A percentile compares a stretch with the other conserved stretches of the same genome.
Evolutionary conservation across 495 filamentous ascomycete species (phyloP).

Genomic region (Annulohypoxylon maeteangense): DNA sequence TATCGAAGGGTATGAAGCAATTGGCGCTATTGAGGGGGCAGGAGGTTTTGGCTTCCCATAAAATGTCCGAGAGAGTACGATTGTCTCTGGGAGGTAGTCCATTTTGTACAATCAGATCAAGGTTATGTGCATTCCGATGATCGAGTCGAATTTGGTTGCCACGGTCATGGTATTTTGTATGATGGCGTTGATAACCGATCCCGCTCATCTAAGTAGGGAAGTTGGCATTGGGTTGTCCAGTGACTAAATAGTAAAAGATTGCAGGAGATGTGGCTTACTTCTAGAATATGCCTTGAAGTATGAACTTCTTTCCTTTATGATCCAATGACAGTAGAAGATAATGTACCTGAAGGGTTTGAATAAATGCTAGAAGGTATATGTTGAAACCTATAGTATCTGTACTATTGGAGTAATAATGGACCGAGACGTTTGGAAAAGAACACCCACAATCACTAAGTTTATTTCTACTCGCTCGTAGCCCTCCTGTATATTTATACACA

Average conservation of each 20-base stretch:
- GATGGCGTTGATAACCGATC: neutral
- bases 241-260: neutral
- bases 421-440: neutral
- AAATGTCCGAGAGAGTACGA: neutral
- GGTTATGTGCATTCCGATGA: neutral
- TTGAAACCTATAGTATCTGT: neutral
- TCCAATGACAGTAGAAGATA: neutral
- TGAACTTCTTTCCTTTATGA: neutral
- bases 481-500: neutral
- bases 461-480: no score
- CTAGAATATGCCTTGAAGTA: neutral
- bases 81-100: neutral
- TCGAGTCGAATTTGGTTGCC: neutral
- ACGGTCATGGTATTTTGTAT: neutral
- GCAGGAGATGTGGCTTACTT: neutral
- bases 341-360: neutral
- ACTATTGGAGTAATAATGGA: neutral
- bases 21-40: neutral
- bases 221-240: neutral
- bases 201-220: neutral
- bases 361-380: neutral
- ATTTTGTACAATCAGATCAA: neutral
- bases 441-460: neutral
- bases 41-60: neutral
- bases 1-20: slow-evolving; percentile 24